Evolutionary conservation across 805 yeast species (phyloP), one percentile per base, ranked within the genome.

Genomic region (Sporopachydermia lactativora): DNA sequence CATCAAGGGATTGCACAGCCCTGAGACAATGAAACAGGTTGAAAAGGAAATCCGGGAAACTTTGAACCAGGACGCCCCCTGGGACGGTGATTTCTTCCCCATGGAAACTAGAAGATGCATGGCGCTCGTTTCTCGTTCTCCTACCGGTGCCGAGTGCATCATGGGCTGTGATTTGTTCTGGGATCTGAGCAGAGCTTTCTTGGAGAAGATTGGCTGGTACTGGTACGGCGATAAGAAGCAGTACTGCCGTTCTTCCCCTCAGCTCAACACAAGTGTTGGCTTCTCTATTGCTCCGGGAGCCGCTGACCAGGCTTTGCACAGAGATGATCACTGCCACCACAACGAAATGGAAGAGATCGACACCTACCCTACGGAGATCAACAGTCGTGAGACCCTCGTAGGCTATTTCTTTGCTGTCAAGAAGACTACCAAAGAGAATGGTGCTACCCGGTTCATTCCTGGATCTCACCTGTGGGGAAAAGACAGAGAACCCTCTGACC

Each of bases 391-490:
- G 24, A 45, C 50, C 3, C 35, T 43, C 15, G 35, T 56, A 17
- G 60, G 60, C 2, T 43, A 45, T 19, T 48, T 50, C 36, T 47
- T 56, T 13, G 60, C 57, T 6, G 48, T 47, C 4, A 52, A 49
- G 19, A 50, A 46, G 34, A 40, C 55, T 4, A 56, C 59, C 6
- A 51, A 48, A 36, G 55, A 35, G 18, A 56, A 56, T 40, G 60
- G 60, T 13, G 60, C 58, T n/a, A 56, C 60, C 2, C 43, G 58
- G 35, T 43, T 53, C 13, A 52, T 56, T 41, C 58, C 59, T 11
- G 58, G 59, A 2, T 53, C 58, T 11, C 60, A 56, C 40, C 43
- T 53, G 14, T 55, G 59, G 60, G 58, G 49, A 18, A 48, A 47
- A 39, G 49, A 44, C 18, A 46, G 50, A 41, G 41, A 46, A 5